Conservation (phyloP, 192 early-diverging fungal genomes). For the Chytriomyces hyalinus region DNA sequence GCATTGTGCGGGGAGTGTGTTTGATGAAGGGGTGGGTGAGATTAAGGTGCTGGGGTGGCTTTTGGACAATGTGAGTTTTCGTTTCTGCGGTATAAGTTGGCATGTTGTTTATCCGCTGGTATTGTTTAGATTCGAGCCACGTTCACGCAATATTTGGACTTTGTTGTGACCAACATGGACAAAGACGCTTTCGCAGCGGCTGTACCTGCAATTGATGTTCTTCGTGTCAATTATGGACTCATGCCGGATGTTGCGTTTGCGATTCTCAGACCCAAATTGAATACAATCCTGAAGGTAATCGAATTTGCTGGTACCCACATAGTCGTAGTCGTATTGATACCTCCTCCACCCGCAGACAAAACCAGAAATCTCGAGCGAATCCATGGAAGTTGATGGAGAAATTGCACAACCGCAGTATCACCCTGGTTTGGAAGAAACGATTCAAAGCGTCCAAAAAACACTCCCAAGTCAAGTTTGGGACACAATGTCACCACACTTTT, state of each 20-base stretch:
- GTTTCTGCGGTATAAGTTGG: background rate
- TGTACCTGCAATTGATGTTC: constrained; percentile 55
- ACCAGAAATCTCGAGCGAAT: constrained; percentile 4
- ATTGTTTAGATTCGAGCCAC: constrained; percentile 53
- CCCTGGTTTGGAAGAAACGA: constrained; percentile 36
- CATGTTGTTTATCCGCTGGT: background rate
- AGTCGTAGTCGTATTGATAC: background rate
- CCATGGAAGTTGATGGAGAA: constrained; percentile 42
- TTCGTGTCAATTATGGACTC: constrained; percentile 62
- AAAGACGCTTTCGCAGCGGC: constrained; percentile 48
- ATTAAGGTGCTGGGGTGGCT: constrained; percentile 65
- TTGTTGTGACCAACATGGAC: constrained; percentile 61
- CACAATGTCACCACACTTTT: constrained; percentile 66
- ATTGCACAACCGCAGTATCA: background rate
- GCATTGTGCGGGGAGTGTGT: constrained; percentile 57
- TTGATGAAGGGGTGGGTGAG: constrained; percentile 40
- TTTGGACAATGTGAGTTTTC: constrained; percentile 56
- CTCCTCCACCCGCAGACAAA: background rate
- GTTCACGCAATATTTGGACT: constrained; percentile 69
- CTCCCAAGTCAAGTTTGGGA: constrained; percentile 47
- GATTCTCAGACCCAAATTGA: constrained; percentile 66
- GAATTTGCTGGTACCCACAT: background rate
- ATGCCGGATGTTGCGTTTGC: constrained; percentile 68
- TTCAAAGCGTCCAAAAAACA: constrained; percentile 26
- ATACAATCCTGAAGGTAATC: constrained; percentile 41